Conservation (phyloP, 2,329 filamentous ascomycete genomes). For the Ophiosphaerella korrae region DNA sequence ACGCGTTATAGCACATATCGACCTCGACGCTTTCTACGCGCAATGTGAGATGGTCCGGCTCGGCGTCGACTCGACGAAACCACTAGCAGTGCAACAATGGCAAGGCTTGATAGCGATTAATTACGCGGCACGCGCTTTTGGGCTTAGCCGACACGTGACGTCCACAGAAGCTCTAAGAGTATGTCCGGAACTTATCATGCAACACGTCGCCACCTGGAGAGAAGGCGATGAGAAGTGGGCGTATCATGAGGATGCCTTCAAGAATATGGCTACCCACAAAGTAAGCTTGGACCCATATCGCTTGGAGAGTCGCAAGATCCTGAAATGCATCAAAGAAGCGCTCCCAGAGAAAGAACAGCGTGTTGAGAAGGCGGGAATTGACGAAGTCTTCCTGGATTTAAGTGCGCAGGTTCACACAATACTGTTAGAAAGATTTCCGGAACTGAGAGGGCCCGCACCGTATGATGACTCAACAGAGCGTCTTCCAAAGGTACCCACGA, state of each 20-base stretch:
- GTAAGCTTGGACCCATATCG: constrained; percentile 94
- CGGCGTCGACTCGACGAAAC: constrained; percentile 72
- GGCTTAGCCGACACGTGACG: constrained; percentile 78
- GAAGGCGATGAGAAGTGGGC: constrained; percentile 92
- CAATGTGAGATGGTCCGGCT: constrained; percentile 95
- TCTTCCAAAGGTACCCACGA: constrained; percentile 73
- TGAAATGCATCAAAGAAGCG: constrained; percentile 75
- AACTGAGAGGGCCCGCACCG: constrained; percentile 69
- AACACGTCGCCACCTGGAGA: constrained; percentile 94
- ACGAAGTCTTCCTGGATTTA: constrained; percentile 94
- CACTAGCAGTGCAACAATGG: constrained; percentile 94
- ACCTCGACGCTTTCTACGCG: constrained; percentile 93
- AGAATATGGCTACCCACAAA: constrained; percentile 85
- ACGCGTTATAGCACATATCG: constrained; percentile 86
- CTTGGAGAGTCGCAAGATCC: constrained; percentile 79
- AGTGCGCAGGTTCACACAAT: constrained; percentile 80
- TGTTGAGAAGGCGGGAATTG: constrained; percentile 92
- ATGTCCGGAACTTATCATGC: constrained; percentile 81
- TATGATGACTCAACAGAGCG: constrained; percentile 74
- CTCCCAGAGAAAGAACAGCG: constrained; percentile 69
- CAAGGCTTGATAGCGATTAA: constrained; percentile 95
- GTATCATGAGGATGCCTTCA: constrained; percentile 80
- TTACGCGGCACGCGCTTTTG: constrained; percentile 83
- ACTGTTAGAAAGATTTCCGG: constrained; percentile 76
- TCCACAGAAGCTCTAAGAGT: constrained; percentile 81